Evolutionary conservation across 306 rosid species (phyloP).

Genomic region (Prunus mongolica): DNA sequence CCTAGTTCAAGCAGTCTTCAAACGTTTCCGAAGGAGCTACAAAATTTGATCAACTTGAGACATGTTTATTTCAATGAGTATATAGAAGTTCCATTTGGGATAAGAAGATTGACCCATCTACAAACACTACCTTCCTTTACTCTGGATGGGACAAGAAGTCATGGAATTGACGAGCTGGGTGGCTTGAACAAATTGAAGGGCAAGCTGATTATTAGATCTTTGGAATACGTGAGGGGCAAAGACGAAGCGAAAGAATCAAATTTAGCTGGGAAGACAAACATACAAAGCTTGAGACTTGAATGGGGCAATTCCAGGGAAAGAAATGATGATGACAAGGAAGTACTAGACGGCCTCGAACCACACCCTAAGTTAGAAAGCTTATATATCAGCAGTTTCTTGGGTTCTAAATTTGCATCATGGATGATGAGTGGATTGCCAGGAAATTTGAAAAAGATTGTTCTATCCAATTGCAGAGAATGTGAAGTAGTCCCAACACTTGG

Average conservation of each 20-base stretch:
- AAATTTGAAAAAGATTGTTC: neutral
- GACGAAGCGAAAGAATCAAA: neutral
- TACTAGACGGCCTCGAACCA: neutral
- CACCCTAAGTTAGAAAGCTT: neutral
- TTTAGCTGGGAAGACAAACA: neutral
- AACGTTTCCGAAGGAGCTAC: no score
- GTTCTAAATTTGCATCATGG: neutral
- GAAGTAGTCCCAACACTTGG: neutral
- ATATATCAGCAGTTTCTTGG: neutral
- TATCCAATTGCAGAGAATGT: neutral
- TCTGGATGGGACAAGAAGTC: neutral
- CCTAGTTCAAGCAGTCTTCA: no score
- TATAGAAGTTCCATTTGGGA: neutral
- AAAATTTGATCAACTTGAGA: no score
- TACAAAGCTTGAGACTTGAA: neutral
- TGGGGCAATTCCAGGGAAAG: neutral
- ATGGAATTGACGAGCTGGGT: neutral
- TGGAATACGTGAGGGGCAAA: neutral
- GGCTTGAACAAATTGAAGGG: neutral
- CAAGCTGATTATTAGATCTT: neutral
- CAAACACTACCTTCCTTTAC: neutral
- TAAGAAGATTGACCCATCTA: neutral
- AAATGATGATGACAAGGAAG: neutral
- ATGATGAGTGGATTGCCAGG: neutral
- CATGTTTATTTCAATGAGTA: no score